These are phyloP conservation scores for Dendrocalamus latiflorus DNA, from an alignment of 202 grass and related monocot genomes.

Conservation along the genomic window DNA sequence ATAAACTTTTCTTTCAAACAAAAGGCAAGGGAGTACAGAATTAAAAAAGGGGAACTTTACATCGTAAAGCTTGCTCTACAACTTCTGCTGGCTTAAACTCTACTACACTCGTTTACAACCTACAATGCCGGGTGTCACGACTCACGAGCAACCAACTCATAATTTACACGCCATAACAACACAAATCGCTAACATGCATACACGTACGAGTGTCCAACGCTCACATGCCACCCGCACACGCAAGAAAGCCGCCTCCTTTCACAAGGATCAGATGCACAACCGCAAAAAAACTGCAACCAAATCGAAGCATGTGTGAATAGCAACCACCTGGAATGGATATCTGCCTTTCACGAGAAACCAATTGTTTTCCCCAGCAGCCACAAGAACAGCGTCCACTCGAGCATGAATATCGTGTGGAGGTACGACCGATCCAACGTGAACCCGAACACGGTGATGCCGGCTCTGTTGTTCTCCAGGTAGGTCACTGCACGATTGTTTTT, in stretches of 20 bases:
- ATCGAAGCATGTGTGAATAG: not conserved
- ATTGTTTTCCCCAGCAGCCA: slow-evolving; percentile 88
- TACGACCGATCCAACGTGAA: slow-evolving; percentile 77
- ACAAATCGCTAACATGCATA: not conserved
- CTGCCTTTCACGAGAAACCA: slow-evolving; percentile 54
- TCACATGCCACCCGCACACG: not conserved
- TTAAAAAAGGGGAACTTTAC: not conserved
- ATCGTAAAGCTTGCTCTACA: not conserved
- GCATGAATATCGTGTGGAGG: slow-evolving; percentile 85
- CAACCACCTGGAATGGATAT: not conserved
- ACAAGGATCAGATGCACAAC: not conserved
- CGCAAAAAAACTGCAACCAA: not conserved
- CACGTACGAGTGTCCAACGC: too few relatives aligned
- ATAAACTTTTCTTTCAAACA: not conserved
- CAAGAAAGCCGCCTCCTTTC: not conserved
- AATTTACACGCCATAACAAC: slow-evolving; percentile 13
- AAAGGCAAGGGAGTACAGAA: not conserved
- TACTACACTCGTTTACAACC: not conserved
- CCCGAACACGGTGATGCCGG: slow-evolving; percentile 82
- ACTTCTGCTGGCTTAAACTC: not conserved
- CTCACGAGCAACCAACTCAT: not conserved
- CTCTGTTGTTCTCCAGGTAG: slow-evolving; percentile 92
- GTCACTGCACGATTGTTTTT: slow-evolving; percentile 44
- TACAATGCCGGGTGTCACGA: too few relatives aligned
- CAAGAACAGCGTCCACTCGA: slow-evolving; percentile 80